These are phyloP conservation scores for Cryphonectria carpinicola DNA, from an alignment of 2,329 filamentous ascomycete genomes.

Conservation along the genomic window DNA sequence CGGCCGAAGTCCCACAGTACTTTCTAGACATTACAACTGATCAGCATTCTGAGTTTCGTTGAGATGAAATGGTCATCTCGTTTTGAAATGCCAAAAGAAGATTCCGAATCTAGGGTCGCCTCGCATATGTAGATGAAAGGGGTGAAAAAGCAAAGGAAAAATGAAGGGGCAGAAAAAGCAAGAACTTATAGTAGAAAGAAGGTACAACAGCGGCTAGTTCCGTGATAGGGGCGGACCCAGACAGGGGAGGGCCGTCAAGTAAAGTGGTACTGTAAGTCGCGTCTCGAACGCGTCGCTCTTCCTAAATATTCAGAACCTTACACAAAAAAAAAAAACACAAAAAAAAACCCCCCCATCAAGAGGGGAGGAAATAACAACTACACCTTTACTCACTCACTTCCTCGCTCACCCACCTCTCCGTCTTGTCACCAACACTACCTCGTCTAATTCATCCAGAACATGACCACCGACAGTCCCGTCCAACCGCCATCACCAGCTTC, in stretches of 20 bases:
- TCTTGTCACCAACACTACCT: conserved; percentile 3
- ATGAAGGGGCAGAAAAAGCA: not conserved
- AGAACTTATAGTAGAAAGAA: not conserved
- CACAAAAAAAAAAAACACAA: not conserved
- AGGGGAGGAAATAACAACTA: not conserved
- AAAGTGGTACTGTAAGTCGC: conserved; percentile 10
- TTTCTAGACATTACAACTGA: not conserved
- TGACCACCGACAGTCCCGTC: conserved; percentile 41
- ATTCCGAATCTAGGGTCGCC: not conserved
- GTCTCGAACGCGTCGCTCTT: conserved; percentile 24
- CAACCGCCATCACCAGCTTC: conserved; percentile 68
- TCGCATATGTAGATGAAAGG: not conserved
- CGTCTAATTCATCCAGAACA: conserved; percentile 29
- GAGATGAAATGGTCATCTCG: not conserved
- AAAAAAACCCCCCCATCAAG: not conserved
- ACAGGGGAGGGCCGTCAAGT: not conserved
- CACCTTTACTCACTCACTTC: not conserved
- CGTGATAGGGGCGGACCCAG: not conserved
- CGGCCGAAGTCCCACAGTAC: too few species aligned
- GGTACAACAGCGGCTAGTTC: not conserved
- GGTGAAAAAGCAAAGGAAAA: not conserved
- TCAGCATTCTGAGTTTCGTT: not conserved
- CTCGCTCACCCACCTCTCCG: not conserved
- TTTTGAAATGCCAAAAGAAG: not conserved
- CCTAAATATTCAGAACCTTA: conserved; percentile 23